Evolutionary conservation across 768 basidiomycete genomes (phyloP).

Genomic region (Naganishia friedmannii): DNA sequence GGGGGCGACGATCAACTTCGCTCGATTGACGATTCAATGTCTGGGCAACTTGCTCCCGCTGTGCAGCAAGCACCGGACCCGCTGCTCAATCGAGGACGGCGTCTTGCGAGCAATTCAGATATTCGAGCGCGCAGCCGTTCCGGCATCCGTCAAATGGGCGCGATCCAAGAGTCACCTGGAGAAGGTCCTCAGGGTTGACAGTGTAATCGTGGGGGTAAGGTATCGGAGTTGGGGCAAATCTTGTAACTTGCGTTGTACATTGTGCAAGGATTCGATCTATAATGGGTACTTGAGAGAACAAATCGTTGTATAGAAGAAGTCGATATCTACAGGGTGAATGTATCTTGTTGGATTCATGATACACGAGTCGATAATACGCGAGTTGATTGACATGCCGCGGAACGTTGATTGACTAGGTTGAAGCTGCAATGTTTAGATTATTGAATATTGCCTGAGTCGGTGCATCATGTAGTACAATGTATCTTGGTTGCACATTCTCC

Average conservation of each 20-base stretch:
- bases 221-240: neutral
- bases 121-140: constrained; percentile 21
- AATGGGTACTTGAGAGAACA: neutral
- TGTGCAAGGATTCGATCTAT: neutral
- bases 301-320: constrained; percentile 1
- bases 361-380: neutral
- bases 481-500: neutral
- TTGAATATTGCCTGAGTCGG: neutral
- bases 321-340: neutral
- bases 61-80: neutral
- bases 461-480: constrained; percentile 3
- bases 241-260: neutral
- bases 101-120: constrained; percentile 19
- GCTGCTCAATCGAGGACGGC: constrained; percentile 15
- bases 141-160: constrained; percentile 6
- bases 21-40: constrained; percentile 3
- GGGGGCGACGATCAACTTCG: constrained; percentile 14
- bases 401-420: neutral
- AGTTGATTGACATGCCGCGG: neutral
- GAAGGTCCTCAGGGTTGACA: constrained; percentile 9
- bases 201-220: neutral
- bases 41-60: neutral
- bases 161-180: constrained; percentile 20
- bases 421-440: neutral
- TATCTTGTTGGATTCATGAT: neutral